phyloP scores from a whole-genome alignment of 139 green algal species.

The Mesotaenium endlicherianum region DNA sequence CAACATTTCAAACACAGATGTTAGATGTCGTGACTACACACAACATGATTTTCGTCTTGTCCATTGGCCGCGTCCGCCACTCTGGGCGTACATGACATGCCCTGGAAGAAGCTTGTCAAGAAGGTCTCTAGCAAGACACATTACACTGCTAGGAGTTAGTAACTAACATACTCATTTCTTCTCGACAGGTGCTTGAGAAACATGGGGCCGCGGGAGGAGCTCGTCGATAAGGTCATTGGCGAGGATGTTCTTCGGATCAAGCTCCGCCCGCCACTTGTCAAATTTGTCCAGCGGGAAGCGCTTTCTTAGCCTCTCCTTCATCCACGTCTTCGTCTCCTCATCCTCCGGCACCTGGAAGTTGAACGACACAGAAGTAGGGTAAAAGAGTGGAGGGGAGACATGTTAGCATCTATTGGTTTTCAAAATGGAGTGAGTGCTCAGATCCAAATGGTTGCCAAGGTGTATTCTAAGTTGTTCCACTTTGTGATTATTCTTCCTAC shows the following conservation, averaged over 20 bases:
- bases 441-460: background rate
- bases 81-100: too few species aligned
- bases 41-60: too few species aligned
- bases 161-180: too few species aligned
- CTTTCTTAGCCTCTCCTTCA: conserved; percentile 27
- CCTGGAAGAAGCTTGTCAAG: too few species aligned
- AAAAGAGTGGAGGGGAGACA: background rate
- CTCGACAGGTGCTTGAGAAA: background rate
- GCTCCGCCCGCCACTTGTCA: conserved; percentile 17
- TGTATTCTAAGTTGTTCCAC: too few species aligned
- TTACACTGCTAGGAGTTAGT: too few species aligned
- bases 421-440: background rate
- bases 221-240: conserved; percentile 60
- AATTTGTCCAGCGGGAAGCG: conserved; percentile 18
- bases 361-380: background rate
- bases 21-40: too few species aligned
- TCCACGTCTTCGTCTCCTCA: background rate
- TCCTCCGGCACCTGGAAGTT: conserved; percentile 16
- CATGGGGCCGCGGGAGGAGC: conserved; percentile 11
- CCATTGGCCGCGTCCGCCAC: too few species aligned
- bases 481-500: background rate
- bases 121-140: too few species aligned
- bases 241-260: conserved; percentile 83
- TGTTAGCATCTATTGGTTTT: too few species aligned
- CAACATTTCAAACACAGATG: too few species aligned